Evolutionary conservation across 805 yeast species (phyloP).

Genomic region (Candida gorgasii): DNA sequence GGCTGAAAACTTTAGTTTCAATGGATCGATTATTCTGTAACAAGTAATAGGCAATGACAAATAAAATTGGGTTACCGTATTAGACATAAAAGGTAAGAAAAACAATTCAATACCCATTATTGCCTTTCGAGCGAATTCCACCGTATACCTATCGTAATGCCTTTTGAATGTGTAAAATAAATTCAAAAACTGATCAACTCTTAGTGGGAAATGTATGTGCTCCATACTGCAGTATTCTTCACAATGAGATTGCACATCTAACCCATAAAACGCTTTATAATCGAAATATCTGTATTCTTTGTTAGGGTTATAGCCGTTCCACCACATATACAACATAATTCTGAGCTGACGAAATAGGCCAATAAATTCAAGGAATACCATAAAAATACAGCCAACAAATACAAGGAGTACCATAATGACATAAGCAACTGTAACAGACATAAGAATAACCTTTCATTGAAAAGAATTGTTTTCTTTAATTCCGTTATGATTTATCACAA

Average conservation of each 20-base stretch:
- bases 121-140: neutral
- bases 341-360: no score
- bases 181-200: neutral
- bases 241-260: neutral
- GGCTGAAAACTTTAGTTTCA: neutral
- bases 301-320: no score
- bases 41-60: neutral
- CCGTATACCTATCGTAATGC: neutral
- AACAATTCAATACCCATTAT: neutral
- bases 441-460: no score
- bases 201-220: neutral
- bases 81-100: neutral
- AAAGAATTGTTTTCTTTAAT: no score
- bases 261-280: neutral
- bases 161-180: neutral
- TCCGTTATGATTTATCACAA: no score
- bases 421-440: no score
- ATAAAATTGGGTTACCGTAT: neutral
- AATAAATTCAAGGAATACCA: no score
- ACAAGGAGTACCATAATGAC: no score
- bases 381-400: no score
- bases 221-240: neutral
- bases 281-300: neutral
- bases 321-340: no score
- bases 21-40: neutral